Evolutionary conservation across 78 protist species (phyloP), one percentile per base, ranked within the genome.

Genomic region (Isochrysis galbana): DNA sequence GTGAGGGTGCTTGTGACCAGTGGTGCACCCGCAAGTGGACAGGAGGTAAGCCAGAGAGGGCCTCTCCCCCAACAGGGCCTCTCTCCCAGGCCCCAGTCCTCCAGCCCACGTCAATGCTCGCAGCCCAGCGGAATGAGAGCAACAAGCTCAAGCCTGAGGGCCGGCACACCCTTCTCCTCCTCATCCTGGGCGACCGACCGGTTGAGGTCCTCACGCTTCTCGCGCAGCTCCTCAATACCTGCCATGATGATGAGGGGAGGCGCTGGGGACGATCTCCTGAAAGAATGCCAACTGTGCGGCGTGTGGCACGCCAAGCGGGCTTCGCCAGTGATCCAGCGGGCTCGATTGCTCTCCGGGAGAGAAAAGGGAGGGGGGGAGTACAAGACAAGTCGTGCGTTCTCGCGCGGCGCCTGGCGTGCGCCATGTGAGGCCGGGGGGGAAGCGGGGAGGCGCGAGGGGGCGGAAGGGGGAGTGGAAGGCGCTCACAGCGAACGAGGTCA

Each of bases 151-250:
- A 21, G 14, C 32, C 67, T 14, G 32, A 54, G 67, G 21, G 14
- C 32, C 67, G 67, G 32, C 21, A 21, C 61, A 77, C 84, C 93
- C 46, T 91, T 91, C 72, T 91, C 93, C 46, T 91, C 93, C 72
- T 91, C 88, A 38, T 70, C 93, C 32, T 3, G 0, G 17, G 87
- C 93, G n/a, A 91, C 61, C 41, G 87, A 36, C 29, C 80, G 88
- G 93, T 48, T 70, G 1, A 91, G 39, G 41, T 91, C 93, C 47
- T 91, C 93, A 14, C 93, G 90, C 67, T 91, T 91, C 46, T 55
- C 87, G 32, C 90, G 90, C 51, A 91, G 41, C 26, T 67, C 83
- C 54, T 70, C 93, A 5, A 91, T 91, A 54, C 87, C 87, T 78
- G 87, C 47, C n/a, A n/a, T n/a, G n/a, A n/a, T n/a, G n/a, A n/a